Conservation (phyloP, 352 stramenopile genomes). For the Globisporangium yorkense region DNA sequence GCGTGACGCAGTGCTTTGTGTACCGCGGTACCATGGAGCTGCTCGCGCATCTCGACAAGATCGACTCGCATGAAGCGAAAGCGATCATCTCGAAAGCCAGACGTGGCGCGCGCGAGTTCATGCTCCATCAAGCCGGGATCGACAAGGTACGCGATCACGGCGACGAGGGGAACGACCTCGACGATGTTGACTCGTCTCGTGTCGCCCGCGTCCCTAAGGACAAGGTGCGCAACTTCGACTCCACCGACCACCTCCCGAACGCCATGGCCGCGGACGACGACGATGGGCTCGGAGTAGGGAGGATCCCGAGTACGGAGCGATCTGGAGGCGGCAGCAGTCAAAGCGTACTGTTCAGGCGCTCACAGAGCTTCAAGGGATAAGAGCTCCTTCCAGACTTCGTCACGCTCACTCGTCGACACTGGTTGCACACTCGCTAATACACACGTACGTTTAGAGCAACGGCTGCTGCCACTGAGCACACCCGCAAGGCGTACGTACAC, state of each 20-base stretch:
- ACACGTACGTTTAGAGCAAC: too few relatives aligned
- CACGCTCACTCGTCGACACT: too few relatives aligned
- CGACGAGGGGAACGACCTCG: not conserved
- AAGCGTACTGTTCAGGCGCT: not conserved
- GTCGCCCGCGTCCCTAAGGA: not conserved
- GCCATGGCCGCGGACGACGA: not conserved
- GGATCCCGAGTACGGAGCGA: not conserved
- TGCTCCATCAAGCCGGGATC: constrained; percentile 10
- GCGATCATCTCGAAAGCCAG: constrained; percentile 33
- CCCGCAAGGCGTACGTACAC: too few relatives aligned
- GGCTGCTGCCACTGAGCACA: too few relatives aligned
- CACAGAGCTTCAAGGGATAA: not conserved
- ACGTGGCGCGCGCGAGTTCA: constrained; percentile 26
- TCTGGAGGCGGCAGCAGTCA: not conserved
- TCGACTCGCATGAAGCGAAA: constrained; percentile 49
- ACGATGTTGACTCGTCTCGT: not conserved
- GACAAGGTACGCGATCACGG: constrained; percentile 1
- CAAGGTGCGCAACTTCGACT: constrained; percentile 15
- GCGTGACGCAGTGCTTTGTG: constrained; percentile 39
- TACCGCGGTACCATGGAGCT: constrained; percentile 50
- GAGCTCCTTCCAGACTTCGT: too few relatives aligned
- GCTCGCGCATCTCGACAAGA: constrained; percentile 27
- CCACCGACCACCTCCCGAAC: not conserved
- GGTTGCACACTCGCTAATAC: too few relatives aligned
- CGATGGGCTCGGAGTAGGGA: not conserved